These are phyloP conservation scores for Amanita subjunquillea DNA, from an alignment of 768 basidiomycete genomes.

Conservation along the genomic window DNA sequence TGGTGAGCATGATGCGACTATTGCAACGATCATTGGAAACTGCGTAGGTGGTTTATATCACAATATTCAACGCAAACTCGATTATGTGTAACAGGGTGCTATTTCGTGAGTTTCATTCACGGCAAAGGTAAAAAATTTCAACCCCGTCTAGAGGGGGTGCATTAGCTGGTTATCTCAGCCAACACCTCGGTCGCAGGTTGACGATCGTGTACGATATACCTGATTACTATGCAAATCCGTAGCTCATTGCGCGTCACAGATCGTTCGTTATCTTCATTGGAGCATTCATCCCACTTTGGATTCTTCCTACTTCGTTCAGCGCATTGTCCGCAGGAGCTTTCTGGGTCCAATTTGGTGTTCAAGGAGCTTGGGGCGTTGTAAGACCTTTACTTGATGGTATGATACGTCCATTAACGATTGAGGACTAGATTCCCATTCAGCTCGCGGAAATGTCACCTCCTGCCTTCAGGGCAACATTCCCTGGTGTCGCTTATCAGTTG, in stretches of 20 bases:
- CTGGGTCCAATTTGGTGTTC: constrained; percentile 79
- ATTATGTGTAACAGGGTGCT: constrained; percentile 21
- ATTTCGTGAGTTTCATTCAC: constrained; percentile 17
- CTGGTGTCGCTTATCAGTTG: constrained; percentile 76
- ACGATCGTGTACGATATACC: constrained; percentile 46
- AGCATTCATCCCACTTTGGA: constrained; percentile 72
- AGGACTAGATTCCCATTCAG: constrained; percentile 55
- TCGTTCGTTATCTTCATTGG: constrained; percentile 47
- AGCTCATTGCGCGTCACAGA: constrained; percentile 16
- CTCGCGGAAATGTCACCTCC: constrained; percentile 80
- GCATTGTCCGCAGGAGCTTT: constrained; percentile 78
- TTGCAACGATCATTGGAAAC: constrained; percentile 76
- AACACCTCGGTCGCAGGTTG: constrained; percentile 78
- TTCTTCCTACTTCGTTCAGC: constrained; percentile 59
- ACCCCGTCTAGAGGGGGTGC: constrained; percentile 42
- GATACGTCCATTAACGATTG: constrained; percentile 24
- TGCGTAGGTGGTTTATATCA: constrained; percentile 26
- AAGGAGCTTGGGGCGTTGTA: constrained; percentile 87
- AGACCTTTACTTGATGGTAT: constrained; percentile 31
- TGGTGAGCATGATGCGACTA: constrained; percentile 43
- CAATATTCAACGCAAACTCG: background rate
- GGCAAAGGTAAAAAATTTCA: background rate
- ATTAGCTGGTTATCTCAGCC: constrained; percentile 62
- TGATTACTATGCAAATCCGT: background rate
- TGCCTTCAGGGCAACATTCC: constrained; percentile 83